These are phyloP conservation scores for Elsinoe ampelina DNA, from an alignment of 2,329 filamentous ascomycete genomes.

Conservation along the genomic window DNA sequence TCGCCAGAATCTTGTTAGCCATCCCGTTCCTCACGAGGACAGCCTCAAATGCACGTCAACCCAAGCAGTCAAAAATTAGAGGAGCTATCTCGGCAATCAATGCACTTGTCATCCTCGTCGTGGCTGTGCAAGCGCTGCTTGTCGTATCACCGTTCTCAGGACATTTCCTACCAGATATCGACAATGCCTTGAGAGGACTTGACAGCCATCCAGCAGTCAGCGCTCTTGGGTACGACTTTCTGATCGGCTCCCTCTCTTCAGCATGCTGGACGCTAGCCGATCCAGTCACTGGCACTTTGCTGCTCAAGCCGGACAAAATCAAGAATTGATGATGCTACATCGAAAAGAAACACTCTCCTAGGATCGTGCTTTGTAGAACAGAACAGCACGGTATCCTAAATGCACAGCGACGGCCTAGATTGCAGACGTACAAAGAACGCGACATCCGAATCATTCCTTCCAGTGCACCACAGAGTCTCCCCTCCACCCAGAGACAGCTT, in stretches of 20 bases:
- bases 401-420: no score
- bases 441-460: not conserved
- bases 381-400: no score
- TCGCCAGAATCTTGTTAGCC: constrained; percentile 20
- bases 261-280: not conserved
- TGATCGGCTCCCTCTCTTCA: constrained; percentile 16
- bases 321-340: not conserved
- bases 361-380: no score
- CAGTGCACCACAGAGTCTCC: not conserved
- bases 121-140: constrained; percentile 1
- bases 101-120: not conserved
- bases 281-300: not conserved
- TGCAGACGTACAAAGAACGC: not conserved
- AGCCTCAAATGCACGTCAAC: not conserved
- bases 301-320: not conserved
- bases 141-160: constrained; percentile 2
- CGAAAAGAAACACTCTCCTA: no score
- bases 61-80: not conserved
- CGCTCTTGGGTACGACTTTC: constrained; percentile 23
- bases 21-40: constrained; percentile 17
- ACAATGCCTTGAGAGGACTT: constrained; percentile 14
- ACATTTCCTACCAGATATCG: constrained; percentile 2
- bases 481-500: constrained; percentile 22
- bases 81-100: not conserved
- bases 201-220: constrained; percentile 26